phyloP scores from a whole-genome alignment of 805 yeast genomes.

The Myxozyma neglecta region DNA sequence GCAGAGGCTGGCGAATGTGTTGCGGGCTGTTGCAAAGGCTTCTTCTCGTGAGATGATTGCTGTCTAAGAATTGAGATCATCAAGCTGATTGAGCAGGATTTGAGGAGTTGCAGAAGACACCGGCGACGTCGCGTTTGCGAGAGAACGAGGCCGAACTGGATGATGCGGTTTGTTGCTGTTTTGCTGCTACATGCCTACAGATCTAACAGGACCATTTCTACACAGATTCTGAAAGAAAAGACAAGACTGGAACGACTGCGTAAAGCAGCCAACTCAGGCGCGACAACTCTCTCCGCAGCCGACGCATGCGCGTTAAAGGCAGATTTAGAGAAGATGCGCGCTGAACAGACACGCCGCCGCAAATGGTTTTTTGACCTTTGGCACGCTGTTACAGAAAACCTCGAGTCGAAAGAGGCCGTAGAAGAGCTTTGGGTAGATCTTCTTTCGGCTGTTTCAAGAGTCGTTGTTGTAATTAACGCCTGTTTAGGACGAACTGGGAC shows the following conservation, averaged over 20 bases:
- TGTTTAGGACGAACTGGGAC: neutral
- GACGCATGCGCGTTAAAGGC: neutral
- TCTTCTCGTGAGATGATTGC: neutral
- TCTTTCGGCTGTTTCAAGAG: neutral
- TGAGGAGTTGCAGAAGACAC: slow-evolving; percentile 3
- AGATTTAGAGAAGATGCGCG: slow-evolving; percentile 7
- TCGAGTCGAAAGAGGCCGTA: neutral
- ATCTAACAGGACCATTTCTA: neutral
- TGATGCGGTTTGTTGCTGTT: slow-evolving; percentile 1
- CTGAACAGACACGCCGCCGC: slow-evolving; percentile 22
- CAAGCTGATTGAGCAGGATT: neutral
- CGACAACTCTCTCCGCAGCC: neutral
- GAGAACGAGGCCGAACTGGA: slow-evolving; percentile 7
- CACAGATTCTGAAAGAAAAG: neutral
- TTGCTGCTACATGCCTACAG: neutral
- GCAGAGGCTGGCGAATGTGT: neutral
- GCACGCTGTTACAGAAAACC: slow-evolving; percentile 13
- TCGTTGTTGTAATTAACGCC: neutral
- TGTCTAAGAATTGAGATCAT: neutral
- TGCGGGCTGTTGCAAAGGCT: neutral
- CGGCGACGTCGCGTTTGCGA: slow-evolving; percentile 1
- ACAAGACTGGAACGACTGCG: neutral
- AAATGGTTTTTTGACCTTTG: slow-evolving; percentile 14
- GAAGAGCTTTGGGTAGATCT: slow-evolving; percentile 13
- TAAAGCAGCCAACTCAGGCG: neutral